Conservation (phyloP, 257 asterid species). For the Penstemon newberryi region DNA sequence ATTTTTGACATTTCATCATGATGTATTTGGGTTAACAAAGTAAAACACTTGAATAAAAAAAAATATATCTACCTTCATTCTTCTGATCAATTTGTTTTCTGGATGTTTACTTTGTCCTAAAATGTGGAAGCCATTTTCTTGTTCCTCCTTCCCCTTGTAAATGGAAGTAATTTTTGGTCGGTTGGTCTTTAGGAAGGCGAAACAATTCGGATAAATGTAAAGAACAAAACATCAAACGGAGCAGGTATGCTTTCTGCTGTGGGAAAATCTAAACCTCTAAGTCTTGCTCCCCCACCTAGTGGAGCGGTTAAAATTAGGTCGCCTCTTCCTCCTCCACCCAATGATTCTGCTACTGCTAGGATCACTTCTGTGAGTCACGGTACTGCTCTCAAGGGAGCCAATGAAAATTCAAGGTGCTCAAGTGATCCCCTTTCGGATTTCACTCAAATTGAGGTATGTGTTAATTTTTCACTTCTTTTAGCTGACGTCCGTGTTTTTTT, state of each 20-base stretch:
- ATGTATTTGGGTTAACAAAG: no score
- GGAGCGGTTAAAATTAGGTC: slow-evolving; percentile 71
- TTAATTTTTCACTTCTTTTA: slow-evolving; percentile 3
- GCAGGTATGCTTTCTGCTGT: slow-evolving; percentile 92
- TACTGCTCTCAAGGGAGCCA: slow-evolving; percentile 37
- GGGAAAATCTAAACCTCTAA: slow-evolving; percentile 63
- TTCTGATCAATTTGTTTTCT: no score
- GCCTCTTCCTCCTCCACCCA: slow-evolving; percentile 95
- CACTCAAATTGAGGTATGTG: slow-evolving; percentile 77
- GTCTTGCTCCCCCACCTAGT: slow-evolving; percentile 84
- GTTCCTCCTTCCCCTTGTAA: slow-evolving; percentile 9
- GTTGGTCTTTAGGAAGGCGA: slow-evolving; percentile 81
- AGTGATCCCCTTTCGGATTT: slow-evolving; percentile 69
- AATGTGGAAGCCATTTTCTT: neutral
- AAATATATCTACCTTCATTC: no score
- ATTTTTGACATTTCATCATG: no score
- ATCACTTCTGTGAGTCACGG: slow-evolving; percentile 38
- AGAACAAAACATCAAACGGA: slow-evolving; percentile 79
- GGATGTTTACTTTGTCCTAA: neutral
- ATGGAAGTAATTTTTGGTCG: slow-evolving; percentile 16
- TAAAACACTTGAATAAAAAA: no score
- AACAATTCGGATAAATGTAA: slow-evolving; percentile 86
- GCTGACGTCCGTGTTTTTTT: neutral
- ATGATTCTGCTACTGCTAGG: slow-evolving; percentile 64
- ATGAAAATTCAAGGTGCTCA: slow-evolving; percentile 48